Percentiles rank a stretch among this genome's conserved stretches.
These are phyloP conservation scores for Pleurotus sapidus DNA, from an alignment of 768 basidiomycete genomes.

Conservation along the genomic window DNA sequence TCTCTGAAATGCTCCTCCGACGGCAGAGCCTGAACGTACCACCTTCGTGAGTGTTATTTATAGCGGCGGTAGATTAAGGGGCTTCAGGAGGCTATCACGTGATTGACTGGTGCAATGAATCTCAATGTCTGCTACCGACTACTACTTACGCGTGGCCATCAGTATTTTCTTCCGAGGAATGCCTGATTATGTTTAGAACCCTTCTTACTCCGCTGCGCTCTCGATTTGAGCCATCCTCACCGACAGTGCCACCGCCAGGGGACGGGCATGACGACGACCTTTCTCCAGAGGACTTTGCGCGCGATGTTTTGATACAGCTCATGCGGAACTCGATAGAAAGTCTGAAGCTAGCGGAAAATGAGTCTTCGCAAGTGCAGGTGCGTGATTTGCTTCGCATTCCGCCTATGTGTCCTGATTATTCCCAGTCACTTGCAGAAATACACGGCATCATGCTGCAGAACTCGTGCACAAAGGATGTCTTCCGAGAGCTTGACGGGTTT, in stretches of 20 bases:
- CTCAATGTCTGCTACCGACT: no score
- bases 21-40: no score
- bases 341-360: slow-evolving; percentile 55
- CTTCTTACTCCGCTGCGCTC: slow-evolving; percentile 58
- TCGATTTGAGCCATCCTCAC: slow-evolving; percentile 40
- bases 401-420: background rate
- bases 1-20: no score
- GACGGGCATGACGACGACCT: slow-evolving; percentile 32
- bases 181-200: slow-evolving; percentile 48
- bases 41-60: no score
- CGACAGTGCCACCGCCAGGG: slow-evolving; percentile 11
- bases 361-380: slow-evolving; percentile 52
- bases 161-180: no score
- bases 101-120: no score
- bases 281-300: slow-evolving; percentile 67
- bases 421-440: slow-evolving; percentile 63
- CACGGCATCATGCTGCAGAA: slow-evolving; percentile 67
- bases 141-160: no score
- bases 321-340: slow-evolving; percentile 71
- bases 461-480: slow-evolving; percentile 64
- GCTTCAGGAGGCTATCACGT: no score
- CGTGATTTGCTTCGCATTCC: slow-evolving; percentile 12
- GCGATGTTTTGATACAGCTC: slow-evolving; percentile 68
- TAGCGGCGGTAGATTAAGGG: no score
- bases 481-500: slow-evolving; percentile 82